A percentile compares a stretch with the other conserved stretches of the same genome.
Conservation (phyloP, 2,329 filamentous ascomycete genomes). For the Sporothrix euskadiensis region DNA sequence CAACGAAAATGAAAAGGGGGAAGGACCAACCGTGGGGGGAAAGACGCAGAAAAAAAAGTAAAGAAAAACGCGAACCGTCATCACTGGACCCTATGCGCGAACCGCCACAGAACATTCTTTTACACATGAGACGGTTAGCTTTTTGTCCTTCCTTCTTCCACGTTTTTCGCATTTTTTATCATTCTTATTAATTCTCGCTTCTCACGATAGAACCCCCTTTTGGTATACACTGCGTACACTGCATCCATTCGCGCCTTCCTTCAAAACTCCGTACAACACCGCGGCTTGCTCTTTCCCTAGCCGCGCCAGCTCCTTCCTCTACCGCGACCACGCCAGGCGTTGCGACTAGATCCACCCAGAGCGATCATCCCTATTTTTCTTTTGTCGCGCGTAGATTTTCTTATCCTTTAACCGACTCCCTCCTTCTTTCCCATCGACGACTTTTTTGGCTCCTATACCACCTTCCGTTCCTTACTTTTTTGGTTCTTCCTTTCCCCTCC, state of each 20-base stretch:
- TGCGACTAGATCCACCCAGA: slow-evolving; percentile 19
- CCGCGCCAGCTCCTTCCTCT: slow-evolving; percentile 12
- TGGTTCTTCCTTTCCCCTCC: background rate
- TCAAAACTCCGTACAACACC: background rate
- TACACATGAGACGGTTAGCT: slow-evolving; percentile 6
- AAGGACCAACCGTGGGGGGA: slow-evolving; percentile 1
- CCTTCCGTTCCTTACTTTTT: slow-evolving; percentile 6
- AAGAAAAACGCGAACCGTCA: slow-evolving; percentile 11
- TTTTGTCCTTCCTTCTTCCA: background rate
- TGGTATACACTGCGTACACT: background rate
- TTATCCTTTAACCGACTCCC: slow-evolving; percentile 2
- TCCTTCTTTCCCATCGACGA: slow-evolving; percentile 9
- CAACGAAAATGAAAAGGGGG: slow-evolving; percentile 15
- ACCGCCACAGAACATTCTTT: background rate
- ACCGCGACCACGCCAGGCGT: slow-evolving; percentile 13
- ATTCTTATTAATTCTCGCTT: background rate
- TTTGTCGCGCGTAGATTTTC: slow-evolving; percentile 14
- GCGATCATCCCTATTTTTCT: slow-evolving; percentile 20
- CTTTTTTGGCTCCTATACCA: slow-evolving; percentile 11
- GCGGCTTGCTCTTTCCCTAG: slow-evolving; percentile 9
- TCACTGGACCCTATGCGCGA: slow-evolving; percentile 5
- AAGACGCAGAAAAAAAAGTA: background rate
- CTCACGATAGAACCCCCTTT: background rate
- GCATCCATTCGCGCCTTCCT: background rate
- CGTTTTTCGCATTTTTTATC: background rate